Conservation (phyloP, 1,284 basidiomycete genomes). For the Cryptococcus amylolentus region DNA sequence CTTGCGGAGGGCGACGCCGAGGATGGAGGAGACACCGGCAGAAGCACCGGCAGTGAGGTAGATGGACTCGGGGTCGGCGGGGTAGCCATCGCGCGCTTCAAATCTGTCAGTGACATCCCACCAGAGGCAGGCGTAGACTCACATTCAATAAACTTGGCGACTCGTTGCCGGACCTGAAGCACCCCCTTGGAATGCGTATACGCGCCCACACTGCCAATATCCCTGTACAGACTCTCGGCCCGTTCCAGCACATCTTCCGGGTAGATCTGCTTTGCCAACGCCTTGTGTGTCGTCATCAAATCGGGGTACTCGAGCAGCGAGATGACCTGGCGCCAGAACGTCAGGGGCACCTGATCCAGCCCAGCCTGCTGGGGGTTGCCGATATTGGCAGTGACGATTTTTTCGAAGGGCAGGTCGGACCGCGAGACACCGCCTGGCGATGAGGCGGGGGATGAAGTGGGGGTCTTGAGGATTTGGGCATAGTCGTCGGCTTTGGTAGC, state of each 20-base stretch:
- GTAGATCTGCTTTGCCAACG: conserved; percentile 60
- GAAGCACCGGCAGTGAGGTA: conserved; percentile 94
- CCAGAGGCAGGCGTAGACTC: conserved; percentile 30
- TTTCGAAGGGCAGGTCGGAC: conserved; percentile 69
- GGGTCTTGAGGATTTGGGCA: conserved; percentile 62
- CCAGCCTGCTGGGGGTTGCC: conserved; percentile 97
- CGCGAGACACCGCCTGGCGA: conserved; percentile 11
- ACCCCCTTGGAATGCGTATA: conserved; percentile 97
- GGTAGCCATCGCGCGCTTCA: conserved; percentile 80
- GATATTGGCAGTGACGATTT: conserved; percentile 92
- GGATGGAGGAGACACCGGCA: conserved; percentile 81
- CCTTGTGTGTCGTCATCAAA: conserved; percentile 69
- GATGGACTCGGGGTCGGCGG: conserved; percentile 77
- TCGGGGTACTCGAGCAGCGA: conserved; percentile 87
- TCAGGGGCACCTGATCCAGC: conserved; percentile 87
- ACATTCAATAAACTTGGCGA: conserved; percentile 87
- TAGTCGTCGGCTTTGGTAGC: conserved; percentile 89
- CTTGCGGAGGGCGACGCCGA: conserved; percentile 50
- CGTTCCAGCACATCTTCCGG: conserved; percentile 81
- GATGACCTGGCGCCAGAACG: conserved; percentile 76
- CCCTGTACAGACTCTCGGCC: conserved; percentile 71
- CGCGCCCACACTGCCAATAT: conserved; percentile 91
- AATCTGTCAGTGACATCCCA: background rate
- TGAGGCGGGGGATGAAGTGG: conserved; percentile 17
- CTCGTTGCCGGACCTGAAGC: conserved; percentile 77